phyloP scores from a whole-genome alignment of 805 yeast genomes.

The Teunomyces pallodes region DNA sequence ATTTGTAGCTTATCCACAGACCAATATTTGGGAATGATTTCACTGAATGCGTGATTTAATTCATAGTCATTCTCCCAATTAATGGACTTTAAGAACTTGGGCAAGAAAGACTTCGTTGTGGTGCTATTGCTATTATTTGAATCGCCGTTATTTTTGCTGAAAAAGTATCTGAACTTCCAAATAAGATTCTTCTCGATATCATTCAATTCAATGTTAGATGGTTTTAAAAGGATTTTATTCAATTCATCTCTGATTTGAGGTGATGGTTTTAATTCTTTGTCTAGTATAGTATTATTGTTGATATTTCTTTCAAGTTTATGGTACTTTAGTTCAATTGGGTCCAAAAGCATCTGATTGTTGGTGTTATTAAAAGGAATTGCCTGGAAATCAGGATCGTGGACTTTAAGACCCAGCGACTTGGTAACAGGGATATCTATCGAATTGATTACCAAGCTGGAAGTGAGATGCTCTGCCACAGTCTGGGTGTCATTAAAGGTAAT shows the following conservation, averaged over 20 bases:
- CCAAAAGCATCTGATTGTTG: conserved; percentile 30
- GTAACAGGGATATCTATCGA: conserved; percentile 30
- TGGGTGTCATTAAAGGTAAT: conserved; percentile 17
- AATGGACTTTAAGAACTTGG: conserved; percentile 82
- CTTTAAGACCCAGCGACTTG: conserved; percentile 18
- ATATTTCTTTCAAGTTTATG: conserved; percentile 76
- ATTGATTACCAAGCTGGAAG: conserved; percentile 33
- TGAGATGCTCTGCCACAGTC: conserved; percentile 5
- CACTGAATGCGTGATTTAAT: conserved; percentile 68
- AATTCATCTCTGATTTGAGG: conserved; percentile 77
- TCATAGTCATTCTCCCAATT: conserved; percentile 87
- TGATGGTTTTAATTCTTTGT: conserved; percentile 84
- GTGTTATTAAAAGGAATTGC: conserved; percentile 4
- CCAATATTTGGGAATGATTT: conserved; percentile 62
- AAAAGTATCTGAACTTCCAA: conserved; percentile 88
- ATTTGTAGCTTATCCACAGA: conserved; percentile 68
- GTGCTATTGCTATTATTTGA: conserved; percentile 36
- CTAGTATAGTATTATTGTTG: conserved; percentile 72
- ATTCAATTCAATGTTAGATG: conserved; percentile 78
- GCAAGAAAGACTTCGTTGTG: conserved; percentile 49
- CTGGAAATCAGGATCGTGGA: conserved; percentile 46
- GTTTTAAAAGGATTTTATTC: conserved; percentile 63
- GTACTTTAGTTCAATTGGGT: conserved; percentile 87
- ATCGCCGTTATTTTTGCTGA: conserved; percentile 45
- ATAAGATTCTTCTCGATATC: conserved; percentile 82